Percentiles rank a stretch among this genome's conserved stretches.
These are phyloP conservation scores for Pleoardoris graminearum DNA, from an alignment of 2,329 filamentous ascomycete genomes.

Conservation along the genomic window DNA sequence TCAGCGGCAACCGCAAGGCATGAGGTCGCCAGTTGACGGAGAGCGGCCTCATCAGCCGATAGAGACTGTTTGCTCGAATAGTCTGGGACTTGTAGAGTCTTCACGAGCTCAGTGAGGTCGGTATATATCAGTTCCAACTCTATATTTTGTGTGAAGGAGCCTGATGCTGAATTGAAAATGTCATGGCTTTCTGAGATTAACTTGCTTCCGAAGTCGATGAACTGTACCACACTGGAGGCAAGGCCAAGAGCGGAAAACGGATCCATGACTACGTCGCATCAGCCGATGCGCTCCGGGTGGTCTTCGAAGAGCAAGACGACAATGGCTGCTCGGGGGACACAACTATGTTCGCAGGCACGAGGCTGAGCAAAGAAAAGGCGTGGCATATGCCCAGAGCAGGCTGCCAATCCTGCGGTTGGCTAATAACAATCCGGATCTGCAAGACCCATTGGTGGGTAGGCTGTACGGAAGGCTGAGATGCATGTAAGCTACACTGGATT, in stretches of 20 bases:
- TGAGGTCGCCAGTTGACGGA: neutral
- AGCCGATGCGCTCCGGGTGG: no score
- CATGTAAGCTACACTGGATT: no score
- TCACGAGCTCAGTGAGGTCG: neutral
- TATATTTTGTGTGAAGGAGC: neutral
- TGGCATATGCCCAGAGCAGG: no score
- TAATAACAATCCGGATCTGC: no score
- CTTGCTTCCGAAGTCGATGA: slow-evolving; percentile 3
- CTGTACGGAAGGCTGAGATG: no score
- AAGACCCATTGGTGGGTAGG: no score
- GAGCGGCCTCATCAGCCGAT: neutral
- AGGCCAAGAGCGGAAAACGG: slow-evolving; percentile 3
- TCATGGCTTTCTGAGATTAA: slow-evolving; percentile 2
- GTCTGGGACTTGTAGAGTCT: neutral
- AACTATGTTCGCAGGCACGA: no score
- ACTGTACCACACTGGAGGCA: slow-evolving; percentile 3
- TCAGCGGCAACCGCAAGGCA: neutral
- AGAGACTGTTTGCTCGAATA: neutral
- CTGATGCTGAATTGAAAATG: slow-evolving; percentile 2
- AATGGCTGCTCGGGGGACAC: no score
- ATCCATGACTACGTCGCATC: neutral
- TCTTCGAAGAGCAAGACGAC: no score
- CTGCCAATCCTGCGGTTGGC: no score
- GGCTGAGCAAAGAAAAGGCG: no score
- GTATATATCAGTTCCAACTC: slow-evolving; percentile 2